Base-by-base conservation (phyloP, 441 rosid genomes). In the Raphanus hybrid region DNA sequence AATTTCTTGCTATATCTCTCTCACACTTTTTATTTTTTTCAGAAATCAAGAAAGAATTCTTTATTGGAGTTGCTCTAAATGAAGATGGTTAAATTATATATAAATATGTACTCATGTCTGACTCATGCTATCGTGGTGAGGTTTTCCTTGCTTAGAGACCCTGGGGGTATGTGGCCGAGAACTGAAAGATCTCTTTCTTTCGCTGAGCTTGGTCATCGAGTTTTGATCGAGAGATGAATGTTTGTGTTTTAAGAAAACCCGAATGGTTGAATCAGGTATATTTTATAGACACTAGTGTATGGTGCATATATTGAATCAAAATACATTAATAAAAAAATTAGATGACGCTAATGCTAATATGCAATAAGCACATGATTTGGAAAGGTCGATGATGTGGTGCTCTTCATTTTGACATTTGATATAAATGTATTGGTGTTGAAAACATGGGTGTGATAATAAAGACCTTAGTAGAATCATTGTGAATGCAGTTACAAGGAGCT, bases 61-160 rank as follows among this genome's bases (percentile, higher is more conserved):
- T 23, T 23, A 23, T 23, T 23, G 26, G 26, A 23, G 26, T 23
- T 23, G 26, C 57, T 67, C 41, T 39, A 64, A 54, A 27, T 54
- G 54, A 76, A 63, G 32, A 69, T 70, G 58, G 16, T 61, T 61
- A 6, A 23, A 27, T 15, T 70, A 12, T 52, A 55, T 57, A 75
- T 69, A 61, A 20, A 20, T 20, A 57, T 1, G 50, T 69, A 59
- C 15, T 58, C 20, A 32, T 12, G 37, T 23, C 57, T 70, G 60
- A 76, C 66, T 63, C 75, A 69, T 55, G 64, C 41, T 35, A n/a
- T n/a, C 2, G 54, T 12, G 5, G 54, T 48, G 54, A 12, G 54
- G 2, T 48, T 48, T 48, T 48, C 16, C 54, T 48, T 48, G 54
- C 15, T 50, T 50, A n/a, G 57, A 50, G 57, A 50, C 57, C 26